Base-by-base conservation (phyloP, 805 yeast genomes). In the Groenewaldozyma tartarivorans region DNA sequence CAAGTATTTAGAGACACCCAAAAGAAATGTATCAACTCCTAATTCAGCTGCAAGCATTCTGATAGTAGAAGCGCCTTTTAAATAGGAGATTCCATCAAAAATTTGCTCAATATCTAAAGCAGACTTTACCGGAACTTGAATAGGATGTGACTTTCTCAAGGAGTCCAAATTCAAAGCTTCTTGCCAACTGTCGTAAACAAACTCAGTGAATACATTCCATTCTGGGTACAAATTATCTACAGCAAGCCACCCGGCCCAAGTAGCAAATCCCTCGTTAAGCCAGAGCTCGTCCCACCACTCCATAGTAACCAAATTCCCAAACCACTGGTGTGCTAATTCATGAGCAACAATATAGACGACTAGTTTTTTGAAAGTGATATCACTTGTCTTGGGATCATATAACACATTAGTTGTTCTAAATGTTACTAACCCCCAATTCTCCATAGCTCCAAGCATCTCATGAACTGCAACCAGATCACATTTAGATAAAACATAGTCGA, bases 281-380 rank as follows among this genome's bases (percentile, higher is more conserved):
- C 92, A 83, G 54, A 83, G 71, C 50, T 85, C 90, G 61, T 81
- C 85, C 94, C 94, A 83, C 80, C 85, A 83, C 56, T 82, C 88
- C 94, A 83, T 83, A 41, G 94, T 83, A 45, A 83, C 94, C 62
- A 83, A 69, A 61, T 83, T 80, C 57, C 94, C 94, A 54, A 83
- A 83, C 94, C 94, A 83, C 67, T 83, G 94, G 62, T 83, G 94
- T 38, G 94, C 92, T 64, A 83, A 71, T 64, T 83, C 94, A 65
- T 83, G 94, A 66, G 80, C 84, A 35, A 83, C 87, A 37, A 83
- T 92, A 56, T 83, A 90, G 30, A 87, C 81, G 31, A 83, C 92
- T 60, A 87, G 71, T 58, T 77, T 78, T 58, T 77, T 75, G 49
- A 81, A 72, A 44, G 66, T 68, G 47, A 75, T 66, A 46, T 78